phyloP scores from a whole-genome alignment of 805 yeast genomes.

The Starmerella potacharoeniae region DNA sequence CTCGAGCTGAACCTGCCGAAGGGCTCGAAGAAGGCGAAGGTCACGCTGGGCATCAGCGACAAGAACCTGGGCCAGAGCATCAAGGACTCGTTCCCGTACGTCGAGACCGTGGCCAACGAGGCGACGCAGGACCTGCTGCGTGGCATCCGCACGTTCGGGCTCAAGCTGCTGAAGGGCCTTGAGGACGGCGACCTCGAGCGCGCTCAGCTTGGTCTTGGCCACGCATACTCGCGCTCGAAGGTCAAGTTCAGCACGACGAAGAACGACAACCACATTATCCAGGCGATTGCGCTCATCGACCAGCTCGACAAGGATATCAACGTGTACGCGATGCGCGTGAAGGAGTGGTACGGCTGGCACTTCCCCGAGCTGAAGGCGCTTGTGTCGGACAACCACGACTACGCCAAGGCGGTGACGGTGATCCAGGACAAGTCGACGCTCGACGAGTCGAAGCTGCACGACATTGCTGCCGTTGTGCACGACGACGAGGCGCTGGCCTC shows the following conservation, averaged over 20 bases:
- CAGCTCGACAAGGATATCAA: constrained; percentile 97
- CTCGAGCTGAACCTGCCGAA: constrained; percentile 86
- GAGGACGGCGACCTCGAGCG: constrained; percentile 93
- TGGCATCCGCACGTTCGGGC: constrained; percentile 86
- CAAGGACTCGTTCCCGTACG: constrained; percentile 77
- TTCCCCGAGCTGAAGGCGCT: constrained; percentile 93
- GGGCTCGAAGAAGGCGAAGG: constrained; percentile 45
- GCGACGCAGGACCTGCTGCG: constrained; percentile 89
- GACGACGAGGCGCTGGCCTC: constrained; percentile 91
- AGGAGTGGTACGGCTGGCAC: constrained; percentile 99
- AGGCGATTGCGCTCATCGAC: constrained; percentile 94
- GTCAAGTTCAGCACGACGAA: constrained; percentile 98
- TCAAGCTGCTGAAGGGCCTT: constrained; percentile 78
- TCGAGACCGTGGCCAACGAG: constrained; percentile 85
- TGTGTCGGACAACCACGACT: constrained; percentile 78
- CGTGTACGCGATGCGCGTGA: constrained; percentile 92
- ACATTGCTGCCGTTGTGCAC: constrained; percentile 75
- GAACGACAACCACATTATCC: constrained; percentile 97
- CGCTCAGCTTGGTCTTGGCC: constrained; percentile 98
- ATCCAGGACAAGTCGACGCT: constrained; percentile 81
- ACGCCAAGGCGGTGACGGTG: constrained; percentile 68
- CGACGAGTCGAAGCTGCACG: constrained; percentile 48
- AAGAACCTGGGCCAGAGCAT: constrained; percentile 92
- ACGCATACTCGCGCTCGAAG: constrained; percentile 97
- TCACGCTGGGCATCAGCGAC: constrained; percentile 81